A percentile compares a stretch with the other conserved stretches of the same genome.
Conservation (phyloP, 441 rosid species). For the Capsella rubella region DNA sequence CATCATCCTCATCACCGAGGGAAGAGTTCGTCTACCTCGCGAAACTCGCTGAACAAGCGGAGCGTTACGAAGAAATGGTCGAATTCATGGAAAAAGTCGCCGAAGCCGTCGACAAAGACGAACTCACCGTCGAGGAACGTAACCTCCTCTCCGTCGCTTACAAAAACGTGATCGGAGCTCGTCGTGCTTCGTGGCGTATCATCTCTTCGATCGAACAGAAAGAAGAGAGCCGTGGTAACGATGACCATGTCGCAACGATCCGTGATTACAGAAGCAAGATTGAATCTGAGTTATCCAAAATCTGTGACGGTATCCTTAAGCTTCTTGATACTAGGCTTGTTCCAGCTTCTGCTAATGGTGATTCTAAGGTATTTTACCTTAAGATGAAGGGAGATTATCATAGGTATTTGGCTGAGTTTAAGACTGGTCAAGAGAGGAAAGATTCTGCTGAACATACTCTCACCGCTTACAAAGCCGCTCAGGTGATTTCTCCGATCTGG, state of each 20-base stretch:
- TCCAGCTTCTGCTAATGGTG: slow-evolving; percentile 64
- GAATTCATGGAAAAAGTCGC: slow-evolving; percentile 83
- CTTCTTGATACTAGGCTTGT: slow-evolving; percentile 64
- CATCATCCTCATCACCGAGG: slow-evolving; percentile 61
- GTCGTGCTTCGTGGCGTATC: slow-evolving; percentile 79
- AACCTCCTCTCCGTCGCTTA: slow-evolving; percentile 79
- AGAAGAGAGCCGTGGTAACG: slow-evolving; percentile 82
- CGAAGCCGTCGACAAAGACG: slow-evolving; percentile 57
- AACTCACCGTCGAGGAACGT: slow-evolving; percentile 70
- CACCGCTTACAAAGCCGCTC: slow-evolving; percentile 75
- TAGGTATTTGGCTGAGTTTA: slow-evolving; percentile 77
- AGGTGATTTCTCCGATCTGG: slow-evolving; percentile 50
- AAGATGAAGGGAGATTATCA: slow-evolving; percentile 85
- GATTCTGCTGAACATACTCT: slow-evolving; percentile 81
- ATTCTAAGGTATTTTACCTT: slow-evolving; percentile 74
- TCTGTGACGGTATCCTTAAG: slow-evolving; percentile 74
- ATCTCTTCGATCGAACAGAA: slow-evolving; percentile 78
- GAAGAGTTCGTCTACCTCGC: slow-evolving; percentile 74
- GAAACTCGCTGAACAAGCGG: slow-evolving; percentile 74
- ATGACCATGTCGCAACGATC: slow-evolving; percentile 67
- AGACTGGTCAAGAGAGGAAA: slow-evolving; percentile 68
- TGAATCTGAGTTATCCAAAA: slow-evolving; percentile 70
- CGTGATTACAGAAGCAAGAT: slow-evolving; percentile 78
- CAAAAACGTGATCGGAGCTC: slow-evolving; percentile 85
- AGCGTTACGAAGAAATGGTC: slow-evolving; percentile 82